phyloP scores from a whole-genome alignment of 2,329 filamentous ascomycete genomes.

The Fusarium burgessii region DNA sequence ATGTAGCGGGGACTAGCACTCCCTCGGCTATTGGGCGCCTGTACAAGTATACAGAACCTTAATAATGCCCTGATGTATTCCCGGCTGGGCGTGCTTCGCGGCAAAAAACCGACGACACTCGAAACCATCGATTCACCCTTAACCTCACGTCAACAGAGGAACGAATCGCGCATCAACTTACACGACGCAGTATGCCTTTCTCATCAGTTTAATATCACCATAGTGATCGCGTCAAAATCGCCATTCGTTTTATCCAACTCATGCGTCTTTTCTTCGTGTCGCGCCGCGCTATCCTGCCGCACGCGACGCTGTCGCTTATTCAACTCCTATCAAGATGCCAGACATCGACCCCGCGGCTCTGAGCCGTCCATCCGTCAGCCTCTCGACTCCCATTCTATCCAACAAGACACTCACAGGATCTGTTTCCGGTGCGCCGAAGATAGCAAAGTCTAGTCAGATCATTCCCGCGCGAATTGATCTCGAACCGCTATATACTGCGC shows the following conservation, averaged over 20 bases:
- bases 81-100: slow-evolving; percentile 43
- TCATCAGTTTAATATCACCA: slow-evolving; percentile 58
- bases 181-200: slow-evolving; percentile 56
- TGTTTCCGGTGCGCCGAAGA: slow-evolving; percentile 61
- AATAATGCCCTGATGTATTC: slow-evolving; percentile 33
- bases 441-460: slow-evolving; percentile 70
- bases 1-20: slow-evolving; percentile 39
- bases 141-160: slow-evolving; percentile 45
- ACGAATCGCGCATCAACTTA: slow-evolving; percentile 55
- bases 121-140: slow-evolving; percentile 46
- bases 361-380: slow-evolving; percentile 69
- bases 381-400: slow-evolving; percentile 69
- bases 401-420: slow-evolving; percentile 69
- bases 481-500: slow-evolving; percentile 71
- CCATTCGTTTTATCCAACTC: slow-evolving; percentile 56
- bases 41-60: slow-evolving; percentile 45
- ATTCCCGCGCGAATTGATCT: slow-evolving; percentile 76
- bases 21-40: neutral
- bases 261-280: slow-evolving; percentile 57
- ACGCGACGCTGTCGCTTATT: slow-evolving; percentile 58
- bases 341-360: slow-evolving; percentile 78
- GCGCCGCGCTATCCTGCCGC: slow-evolving; percentile 60
- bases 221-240: slow-evolving; percentile 57
- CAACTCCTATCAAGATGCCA: slow-evolving; percentile 63
- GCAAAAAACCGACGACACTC: slow-evolving; percentile 54